phyloP scores from a whole-genome alignment of 2,329 filamentous ascomycete genomes.

The Pseudodiploospora longispora region DNA sequence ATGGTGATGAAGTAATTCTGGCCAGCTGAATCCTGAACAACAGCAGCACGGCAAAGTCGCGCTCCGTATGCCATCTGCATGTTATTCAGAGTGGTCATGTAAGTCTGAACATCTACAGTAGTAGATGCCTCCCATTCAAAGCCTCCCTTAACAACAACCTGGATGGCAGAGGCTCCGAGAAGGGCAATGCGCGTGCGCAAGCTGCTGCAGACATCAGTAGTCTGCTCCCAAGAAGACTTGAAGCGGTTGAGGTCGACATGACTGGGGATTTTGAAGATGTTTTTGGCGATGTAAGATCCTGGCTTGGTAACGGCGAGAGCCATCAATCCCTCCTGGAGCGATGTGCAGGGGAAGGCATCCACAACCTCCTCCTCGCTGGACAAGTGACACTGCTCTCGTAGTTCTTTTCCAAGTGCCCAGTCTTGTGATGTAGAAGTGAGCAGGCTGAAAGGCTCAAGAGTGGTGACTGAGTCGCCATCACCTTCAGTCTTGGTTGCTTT shows the following conservation, averaged over 20 bases:
- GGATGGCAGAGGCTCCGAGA: background rate
- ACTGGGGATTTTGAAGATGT: slow-evolving; percentile 14
- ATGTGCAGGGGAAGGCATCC: slow-evolving; percentile 15
- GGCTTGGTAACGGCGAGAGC: slow-evolving; percentile 21
- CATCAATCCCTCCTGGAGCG: slow-evolving; percentile 15
- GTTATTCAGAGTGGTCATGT: background rate
- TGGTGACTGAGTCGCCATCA: background rate
- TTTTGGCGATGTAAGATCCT: slow-evolving; percentile 26
- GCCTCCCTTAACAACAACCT: slow-evolving; percentile 3
- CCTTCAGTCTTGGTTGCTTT: background rate
- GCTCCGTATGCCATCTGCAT: slow-evolving; percentile 5
- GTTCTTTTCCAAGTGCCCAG: background rate
- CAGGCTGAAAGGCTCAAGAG: slow-evolving; percentile 1
- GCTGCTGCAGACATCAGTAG: slow-evolving; percentile 5
- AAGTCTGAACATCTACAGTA: slow-evolving; percentile 1
- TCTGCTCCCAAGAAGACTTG: slow-evolving; percentile 19
- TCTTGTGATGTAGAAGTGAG: background rate
- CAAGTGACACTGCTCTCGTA: background rate
- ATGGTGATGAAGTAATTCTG: background rate
- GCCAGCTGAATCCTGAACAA: background rate
- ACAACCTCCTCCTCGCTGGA: slow-evolving; percentile 4
- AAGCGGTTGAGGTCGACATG: slow-evolving; percentile 15
- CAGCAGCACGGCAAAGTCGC: slow-evolving; percentile 5
- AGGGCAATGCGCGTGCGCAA: slow-evolving; percentile 6
- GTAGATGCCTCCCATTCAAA: slow-evolving; percentile 2